Evolutionary conservation across 2,329 filamentous ascomycete genomes (phyloP), one percentile per base, ranked within the genome.

Genomic region (Alternaria ventricosa): DNA sequence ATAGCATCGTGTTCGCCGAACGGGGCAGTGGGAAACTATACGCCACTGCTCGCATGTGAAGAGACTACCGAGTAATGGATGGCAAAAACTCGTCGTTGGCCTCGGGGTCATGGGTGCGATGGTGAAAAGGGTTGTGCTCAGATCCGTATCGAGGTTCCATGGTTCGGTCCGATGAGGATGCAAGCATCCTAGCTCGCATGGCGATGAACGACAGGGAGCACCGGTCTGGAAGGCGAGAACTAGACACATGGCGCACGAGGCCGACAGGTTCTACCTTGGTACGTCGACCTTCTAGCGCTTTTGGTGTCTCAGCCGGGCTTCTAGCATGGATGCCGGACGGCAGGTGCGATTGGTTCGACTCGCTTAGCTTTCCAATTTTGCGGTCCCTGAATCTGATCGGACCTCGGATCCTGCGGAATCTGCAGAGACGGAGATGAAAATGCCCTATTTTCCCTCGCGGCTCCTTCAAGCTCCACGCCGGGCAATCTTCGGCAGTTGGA

Each of bases 371-470:
- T 22, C 46, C 55, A 41, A 44, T 44, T 25, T 18, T 41, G 22
- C 47, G 53, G 27, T 27, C 56, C 43, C 46, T 36, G 62, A 59
- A 33, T 62, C 50, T 41, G 45, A 36, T 6, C 57, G 22, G 43
- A 56, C 63, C 33, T n/a, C 28, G 28, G 43, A 41, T 22, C 41
- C 18, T 15, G 28, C 45, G 43, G 27, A 28, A 27, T 50, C 55
- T 59, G 63, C 59, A 62, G 36, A 44, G 47, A 63, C 63, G 63
- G 63, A 65, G 60, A 65, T 63, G 60, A 65, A 46, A 43, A 36
- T 36, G 33, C 33, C 33, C 33, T 36, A 36, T 36, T 36, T 36
- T 36, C 50, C 25, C 47, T 47, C 56, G 44, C 43, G 50, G 55
- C 45, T 54, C 47, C 55, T 57, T 46, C n/a, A 41, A 49, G 44